Percentiles rank a stretch among this genome's conserved stretches.
Evolutionary conservation across 305 asterid species (phyloP).

Genomic region (Andrographis paniculata): DNA sequence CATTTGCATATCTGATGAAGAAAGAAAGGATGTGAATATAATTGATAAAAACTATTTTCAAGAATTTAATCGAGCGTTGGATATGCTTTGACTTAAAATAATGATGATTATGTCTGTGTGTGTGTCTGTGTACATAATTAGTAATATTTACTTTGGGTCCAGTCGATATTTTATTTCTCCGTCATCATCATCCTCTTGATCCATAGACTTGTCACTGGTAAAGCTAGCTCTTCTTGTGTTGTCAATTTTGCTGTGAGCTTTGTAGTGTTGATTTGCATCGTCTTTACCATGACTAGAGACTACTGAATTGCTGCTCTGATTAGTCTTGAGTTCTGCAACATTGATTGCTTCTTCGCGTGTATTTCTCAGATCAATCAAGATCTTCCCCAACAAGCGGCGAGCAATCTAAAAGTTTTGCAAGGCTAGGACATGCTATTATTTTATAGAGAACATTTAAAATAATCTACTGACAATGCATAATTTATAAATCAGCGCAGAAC

Average conservation of each 20-base stretch:
- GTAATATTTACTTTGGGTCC: constrained; percentile 70
- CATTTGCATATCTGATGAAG: constrained; percentile 79
- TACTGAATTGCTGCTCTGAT: constrained; percentile 30
- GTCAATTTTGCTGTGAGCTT: constrained; percentile 33
- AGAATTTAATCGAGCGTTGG: too few relatives aligned
- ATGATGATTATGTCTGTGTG: background rate
- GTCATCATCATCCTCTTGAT: constrained; percentile 70
- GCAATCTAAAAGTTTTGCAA: constrained; percentile 48
- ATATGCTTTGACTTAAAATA: too few relatives aligned
- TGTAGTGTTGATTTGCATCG: constrained; percentile 35
- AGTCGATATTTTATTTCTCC: constrained; percentile 83
- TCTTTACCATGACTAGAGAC: constrained; percentile 28
- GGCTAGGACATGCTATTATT: too few relatives aligned
- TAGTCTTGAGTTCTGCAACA: constrained; percentile 56
- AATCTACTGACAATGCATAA: too few relatives aligned
- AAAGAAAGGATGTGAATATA: constrained; percentile 13
- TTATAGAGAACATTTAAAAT: too few relatives aligned
- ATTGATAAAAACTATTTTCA: background rate
- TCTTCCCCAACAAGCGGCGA: constrained; percentile 68
- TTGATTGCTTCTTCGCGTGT: constrained; percentile 71
- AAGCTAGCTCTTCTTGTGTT: constrained; percentile 67
- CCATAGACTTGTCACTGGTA: constrained; percentile 80
- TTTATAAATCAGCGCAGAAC: too few relatives aligned
- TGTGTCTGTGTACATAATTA: constrained; percentile 11
- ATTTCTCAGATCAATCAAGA: constrained; percentile 62